Evolutionary conservation across 257 asterid genomes (phyloP), one percentile per base, ranked within the genome.

Genomic region (Scutellaria baicalensis): DNA sequence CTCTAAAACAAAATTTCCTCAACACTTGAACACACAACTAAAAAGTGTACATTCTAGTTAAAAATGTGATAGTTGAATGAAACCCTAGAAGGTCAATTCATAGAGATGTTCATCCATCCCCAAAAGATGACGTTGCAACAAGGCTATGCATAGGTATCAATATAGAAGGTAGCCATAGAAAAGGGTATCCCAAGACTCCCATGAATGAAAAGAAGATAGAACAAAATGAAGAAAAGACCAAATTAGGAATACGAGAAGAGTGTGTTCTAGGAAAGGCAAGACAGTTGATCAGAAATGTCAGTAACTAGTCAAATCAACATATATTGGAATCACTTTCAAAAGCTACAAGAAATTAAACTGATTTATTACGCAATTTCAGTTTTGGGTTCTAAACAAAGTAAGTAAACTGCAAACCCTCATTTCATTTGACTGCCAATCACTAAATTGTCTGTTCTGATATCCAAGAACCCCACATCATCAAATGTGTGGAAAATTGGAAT

Each of bases 241-340:
- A 64, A 17, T 71, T 64, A 66, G 80, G 82, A 76, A 62, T 68
- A 67, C 16, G 50, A 77, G 78, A 72, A 77, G 76, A 63, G 75
- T 55, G 75, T 48, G 72, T 72, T 72, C 59, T 68, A 62, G 75
- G 78, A 78, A 50, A 62, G 63, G 76, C 45, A 61, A 63, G 79
- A 55, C 79, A 68, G 16, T 42, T 69, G 64, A 60, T 21, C 79
- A 75, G 85, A 57, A 6, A 56, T 68, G 76, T 83, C 96, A 86
- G 88, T 86, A 77, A 51, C 56, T 79, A 66, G 92, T 89, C 96
- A 85, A 87, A 85, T 87, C 96, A 77, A 58, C 6, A 27, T n/a
- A 27, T 27, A 27, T 8, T 60, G 69, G 79, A 73, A 76, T 71
- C 83, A 14, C 77, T 47, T 20, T 8, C 2, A 27, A 27, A 27